Percentiles rank a stretch among this genome's conserved stretches.
phyloP scores from a whole-genome alignment of 257 asterid species.

The Nicotiana paniculata region DNA sequence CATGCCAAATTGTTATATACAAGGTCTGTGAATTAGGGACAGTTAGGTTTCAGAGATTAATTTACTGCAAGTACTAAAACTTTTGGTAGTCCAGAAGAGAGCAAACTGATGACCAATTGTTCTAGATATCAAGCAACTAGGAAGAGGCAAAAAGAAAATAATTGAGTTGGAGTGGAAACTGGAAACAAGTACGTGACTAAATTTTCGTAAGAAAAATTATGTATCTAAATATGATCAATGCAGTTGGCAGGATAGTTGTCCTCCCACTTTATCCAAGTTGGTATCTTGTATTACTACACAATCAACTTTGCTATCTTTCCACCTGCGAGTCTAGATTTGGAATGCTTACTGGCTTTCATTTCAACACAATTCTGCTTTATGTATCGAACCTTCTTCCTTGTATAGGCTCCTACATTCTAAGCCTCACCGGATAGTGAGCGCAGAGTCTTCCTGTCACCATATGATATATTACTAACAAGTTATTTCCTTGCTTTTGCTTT shows the following conservation, averaged over 20 bases:
- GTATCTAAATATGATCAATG: background rate
- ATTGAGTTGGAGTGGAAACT: background rate
- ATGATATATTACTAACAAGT: background rate
- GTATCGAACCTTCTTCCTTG: background rate
- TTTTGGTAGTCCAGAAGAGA: constrained; percentile 10
- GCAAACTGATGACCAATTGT: background rate
- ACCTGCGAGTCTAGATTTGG: background rate
- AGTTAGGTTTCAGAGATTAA: background rate
- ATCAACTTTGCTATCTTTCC: background rate
- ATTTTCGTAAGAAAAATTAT: background rate
- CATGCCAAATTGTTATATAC: background rate
- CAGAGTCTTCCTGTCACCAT: background rate
- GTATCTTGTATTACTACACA: background rate
- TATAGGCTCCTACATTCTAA: background rate
- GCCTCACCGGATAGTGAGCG: background rate
- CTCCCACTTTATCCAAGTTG: background rate
- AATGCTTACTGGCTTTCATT: background rate
- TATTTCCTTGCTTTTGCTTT: background rate
- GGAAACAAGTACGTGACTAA: background rate
- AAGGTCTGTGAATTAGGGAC: background rate
- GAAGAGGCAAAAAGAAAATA: background rate
- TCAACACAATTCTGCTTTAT: background rate
- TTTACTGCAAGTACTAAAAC: background rate
- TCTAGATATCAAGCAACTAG: background rate
- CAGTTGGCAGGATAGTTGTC: background rate